These are phyloP conservation scores for Leishmania amazonensis DNA, from an alignment of 208 protist species.

Conservation along the genomic window DNA sequence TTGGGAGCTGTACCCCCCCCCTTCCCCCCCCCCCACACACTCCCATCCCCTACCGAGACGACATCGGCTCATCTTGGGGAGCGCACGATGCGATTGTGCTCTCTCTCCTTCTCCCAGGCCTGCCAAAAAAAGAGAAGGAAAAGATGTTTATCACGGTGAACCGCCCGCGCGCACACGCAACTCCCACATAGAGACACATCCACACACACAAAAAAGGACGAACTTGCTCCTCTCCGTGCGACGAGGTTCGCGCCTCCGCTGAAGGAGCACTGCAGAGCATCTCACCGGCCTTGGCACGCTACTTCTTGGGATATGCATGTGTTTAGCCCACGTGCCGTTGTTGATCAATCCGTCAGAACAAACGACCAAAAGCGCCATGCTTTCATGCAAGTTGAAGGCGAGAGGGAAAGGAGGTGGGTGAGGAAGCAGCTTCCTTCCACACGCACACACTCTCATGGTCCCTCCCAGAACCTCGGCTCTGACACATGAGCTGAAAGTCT, in stretches of 20 bases:
- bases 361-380: background rate
- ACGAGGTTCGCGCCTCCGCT: background rate
- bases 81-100: background rate
- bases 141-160: no score
- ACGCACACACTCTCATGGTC: background rate
- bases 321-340: background rate
- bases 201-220: no score
- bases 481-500: background rate
- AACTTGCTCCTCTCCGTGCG: background rate
- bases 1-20: background rate
- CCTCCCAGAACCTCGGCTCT: background rate
- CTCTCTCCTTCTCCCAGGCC: background rate
- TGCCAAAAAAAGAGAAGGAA: background rate
- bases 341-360: background rate
- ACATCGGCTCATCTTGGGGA: background rate
- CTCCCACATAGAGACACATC: no score
- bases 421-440: background rate
- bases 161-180: no score
- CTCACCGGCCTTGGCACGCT: background rate
- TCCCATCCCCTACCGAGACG: background rate
- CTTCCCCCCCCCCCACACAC: no score
- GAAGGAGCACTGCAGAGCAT: background rate
- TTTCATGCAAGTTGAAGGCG: background rate
- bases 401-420: background rate
- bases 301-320: background rate